Percentiles rank a stretch among this genome's conserved stretches.
Conservation (phyloP, 352 stramenopile genomes). For the Elongisporangium senticosum region DNA sequence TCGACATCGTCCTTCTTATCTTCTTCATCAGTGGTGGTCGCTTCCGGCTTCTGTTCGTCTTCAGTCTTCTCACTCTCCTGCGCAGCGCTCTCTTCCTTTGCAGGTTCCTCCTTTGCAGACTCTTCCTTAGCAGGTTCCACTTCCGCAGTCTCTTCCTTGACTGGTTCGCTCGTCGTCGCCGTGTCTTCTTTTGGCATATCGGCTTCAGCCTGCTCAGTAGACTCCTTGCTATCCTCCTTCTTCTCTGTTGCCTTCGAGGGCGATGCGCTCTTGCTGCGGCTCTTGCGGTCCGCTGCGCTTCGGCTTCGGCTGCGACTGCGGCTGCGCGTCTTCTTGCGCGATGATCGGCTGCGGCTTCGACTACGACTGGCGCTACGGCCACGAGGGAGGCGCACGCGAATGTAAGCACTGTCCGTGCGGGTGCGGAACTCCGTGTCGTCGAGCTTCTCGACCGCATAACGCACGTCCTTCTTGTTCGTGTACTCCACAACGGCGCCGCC, state of each 20-base stretch:
- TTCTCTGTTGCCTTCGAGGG: conserved; percentile 14
- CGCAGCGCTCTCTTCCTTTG: conserved; percentile 6
- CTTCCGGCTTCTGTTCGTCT: conserved; percentile 10
- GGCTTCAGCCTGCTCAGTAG: conserved; percentile 15
- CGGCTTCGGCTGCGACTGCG: conserved; percentile 18
- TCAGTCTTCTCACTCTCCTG: conserved; percentile 11
- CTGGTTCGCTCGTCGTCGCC: background rate
- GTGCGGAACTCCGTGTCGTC: conserved; percentile 56
- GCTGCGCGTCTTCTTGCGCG: conserved; percentile 27
- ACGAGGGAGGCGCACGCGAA: conserved; percentile 36
- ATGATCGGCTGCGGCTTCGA: conserved; percentile 18
- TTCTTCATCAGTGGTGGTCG: conserved; percentile 14
- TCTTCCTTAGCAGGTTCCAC: background rate
- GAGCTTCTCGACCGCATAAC: conserved; percentile 60
- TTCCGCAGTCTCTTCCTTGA: conserved; percentile 4
- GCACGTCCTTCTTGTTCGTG: conserved; percentile 62
- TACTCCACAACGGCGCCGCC: conserved; percentile 67
- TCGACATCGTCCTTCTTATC: conserved; percentile 3
- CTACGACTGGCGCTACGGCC: conserved; percentile 30
- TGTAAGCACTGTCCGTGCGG: conserved; percentile 40
- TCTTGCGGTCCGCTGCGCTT: conserved; percentile 9
- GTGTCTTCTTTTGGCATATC: conserved; percentile 9
- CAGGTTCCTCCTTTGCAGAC: background rate
- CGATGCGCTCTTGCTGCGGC: conserved; percentile 22
- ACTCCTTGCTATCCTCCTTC: conserved; percentile 5